Evolutionary conservation across 495 filamentous ascomycete species (phyloP).

Genomic region (Podospora pseudoanserina): DNA sequence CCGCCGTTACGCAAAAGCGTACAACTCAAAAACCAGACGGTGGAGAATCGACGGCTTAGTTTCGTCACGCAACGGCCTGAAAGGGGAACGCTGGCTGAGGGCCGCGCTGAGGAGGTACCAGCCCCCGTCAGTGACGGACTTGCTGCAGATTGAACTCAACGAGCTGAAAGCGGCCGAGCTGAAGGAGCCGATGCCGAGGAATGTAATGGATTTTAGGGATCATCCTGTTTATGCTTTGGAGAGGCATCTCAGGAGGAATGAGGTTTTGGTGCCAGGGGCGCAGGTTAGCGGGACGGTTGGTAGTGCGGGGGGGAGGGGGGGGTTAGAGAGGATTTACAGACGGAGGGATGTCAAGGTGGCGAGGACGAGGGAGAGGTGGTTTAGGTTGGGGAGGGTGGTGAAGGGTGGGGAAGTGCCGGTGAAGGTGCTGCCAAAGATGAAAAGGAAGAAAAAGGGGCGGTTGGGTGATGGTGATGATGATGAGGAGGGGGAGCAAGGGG

Average conservation of each 20-base stretch:
- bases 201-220: constrained; percentile 86
- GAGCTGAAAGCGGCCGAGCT: constrained; percentile 69
- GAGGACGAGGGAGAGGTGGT: constrained; percentile 80
- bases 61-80: background rate
- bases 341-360: constrained; percentile 73
- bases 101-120: constrained; percentile 55
- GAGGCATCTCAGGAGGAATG: constrained; percentile 77
- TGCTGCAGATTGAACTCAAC: constrained; percentile 76
- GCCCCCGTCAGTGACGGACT: constrained; percentile 52
- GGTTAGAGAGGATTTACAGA: constrained; percentile 65
- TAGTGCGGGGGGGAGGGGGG: constrained; percentile 56
- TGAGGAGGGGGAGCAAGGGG: constrained; percentile 27
- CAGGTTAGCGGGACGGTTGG: constrained; percentile 72
- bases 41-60: constrained; percentile 60
- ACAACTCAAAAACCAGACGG: constrained; percentile 82
- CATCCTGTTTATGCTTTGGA: constrained; percentile 89
- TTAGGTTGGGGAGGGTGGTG: constrained; percentile 74
- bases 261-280: constrained; percentile 69
- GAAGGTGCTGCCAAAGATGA: constrained; percentile 55
- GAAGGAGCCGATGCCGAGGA: constrained; percentile 82
- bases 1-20: constrained; percentile 71
- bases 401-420: constrained; percentile 70
- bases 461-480: constrained; percentile 41
- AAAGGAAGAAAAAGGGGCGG: constrained; percentile 32
- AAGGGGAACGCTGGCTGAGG: constrained; percentile 70